Percentiles rank a stretch among this genome's conserved stretches.
phyloP scores from a whole-genome alignment of 202 grass and related monocot genomes.

The Musa balbisiana region DNA sequence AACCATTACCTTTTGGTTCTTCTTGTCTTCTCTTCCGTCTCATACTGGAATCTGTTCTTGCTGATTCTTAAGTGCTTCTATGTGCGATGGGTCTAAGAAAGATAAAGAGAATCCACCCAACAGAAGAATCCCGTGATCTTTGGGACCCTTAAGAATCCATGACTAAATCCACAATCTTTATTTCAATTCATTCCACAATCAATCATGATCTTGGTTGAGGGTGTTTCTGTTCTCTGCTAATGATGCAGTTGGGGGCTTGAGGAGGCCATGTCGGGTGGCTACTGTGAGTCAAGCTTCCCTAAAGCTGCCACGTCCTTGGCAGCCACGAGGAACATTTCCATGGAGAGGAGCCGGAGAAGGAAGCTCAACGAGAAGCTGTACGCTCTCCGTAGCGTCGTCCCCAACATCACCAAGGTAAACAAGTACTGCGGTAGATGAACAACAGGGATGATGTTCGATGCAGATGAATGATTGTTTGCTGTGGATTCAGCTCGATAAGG shows the following conservation, averaged over 20 bases:
- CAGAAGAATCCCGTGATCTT: too few species aligned
- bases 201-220: neutral
- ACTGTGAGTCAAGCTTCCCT: neutral
- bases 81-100: too few species aligned
- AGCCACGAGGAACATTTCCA: conserved; percentile 45
- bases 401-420: conserved; percentile 75
- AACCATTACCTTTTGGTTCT: too few species aligned
- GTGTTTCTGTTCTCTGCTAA: neutral
- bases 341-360: conserved; percentile 49
- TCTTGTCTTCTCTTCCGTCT: too few species aligned
- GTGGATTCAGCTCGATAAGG: conserved; percentile 63
- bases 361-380: conserved; percentile 73
- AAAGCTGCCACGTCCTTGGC: neutral
- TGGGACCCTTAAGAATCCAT: too few species aligned
- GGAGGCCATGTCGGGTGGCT: neutral
- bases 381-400: conserved; percentile 55
- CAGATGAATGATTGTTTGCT: neutral
- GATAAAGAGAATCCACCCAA: too few species aligned
- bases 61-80: too few species aligned
- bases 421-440: neutral
- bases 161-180: neutral
- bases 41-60: too few species aligned
- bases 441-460: neutral
- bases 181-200: neutral
- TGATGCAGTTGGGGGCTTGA: neutral